Percentiles rank a stretch among this genome's conserved stretches.
Conservation (phyloP, 805 yeast genomes). For the Yamadazyma nakazawae region DNA sequence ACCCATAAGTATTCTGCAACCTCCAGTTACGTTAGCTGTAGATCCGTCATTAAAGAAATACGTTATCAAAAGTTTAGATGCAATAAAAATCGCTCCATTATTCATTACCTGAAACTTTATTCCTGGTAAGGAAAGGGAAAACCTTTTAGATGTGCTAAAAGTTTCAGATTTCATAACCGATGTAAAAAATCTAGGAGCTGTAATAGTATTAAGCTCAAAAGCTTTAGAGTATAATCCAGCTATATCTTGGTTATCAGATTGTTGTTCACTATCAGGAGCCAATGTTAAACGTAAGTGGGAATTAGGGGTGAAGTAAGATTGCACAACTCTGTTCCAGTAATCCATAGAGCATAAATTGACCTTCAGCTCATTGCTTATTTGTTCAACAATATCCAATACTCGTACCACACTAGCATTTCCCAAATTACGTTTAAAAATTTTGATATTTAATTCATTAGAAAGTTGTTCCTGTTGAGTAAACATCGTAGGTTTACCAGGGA, state of each 20-base stretch:
- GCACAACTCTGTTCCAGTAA: conserved; percentile 37
- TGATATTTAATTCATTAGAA: conserved; percentile 30
- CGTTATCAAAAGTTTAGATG: conserved; percentile 25
- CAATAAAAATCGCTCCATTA: conserved; percentile 36
- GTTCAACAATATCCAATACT: conserved; percentile 38
- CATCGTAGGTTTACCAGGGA: neutral
- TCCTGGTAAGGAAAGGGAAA: conserved; percentile 33
- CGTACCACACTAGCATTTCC: conserved; percentile 44
- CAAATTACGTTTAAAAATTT: conserved; percentile 35
- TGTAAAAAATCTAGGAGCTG: conserved; percentile 62
- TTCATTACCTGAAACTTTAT: conserved; percentile 38
- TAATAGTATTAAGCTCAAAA: conserved; percentile 60
- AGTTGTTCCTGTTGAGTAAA: conserved; percentile 14
- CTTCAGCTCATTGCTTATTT: conserved; percentile 30
- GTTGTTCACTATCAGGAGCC: conserved; percentile 11
- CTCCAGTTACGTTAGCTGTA: conserved; percentile 58
- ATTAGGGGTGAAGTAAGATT: conserved; percentile 29
- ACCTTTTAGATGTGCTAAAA: conserved; percentile 23
- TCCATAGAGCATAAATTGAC: conserved; percentile 27
- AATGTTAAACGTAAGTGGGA: conserved; percentile 29
- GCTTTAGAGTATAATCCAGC: conserved; percentile 23
- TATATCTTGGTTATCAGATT: neutral
- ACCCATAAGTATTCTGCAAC: conserved; percentile 59
- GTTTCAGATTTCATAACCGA: conserved; percentile 50
- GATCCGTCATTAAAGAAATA: conserved; percentile 66